These are phyloP conservation scores for Xylaria sp. DNA, from an alignment of 2,329 filamentous ascomycete species.

Conservation along the genomic window DNA sequence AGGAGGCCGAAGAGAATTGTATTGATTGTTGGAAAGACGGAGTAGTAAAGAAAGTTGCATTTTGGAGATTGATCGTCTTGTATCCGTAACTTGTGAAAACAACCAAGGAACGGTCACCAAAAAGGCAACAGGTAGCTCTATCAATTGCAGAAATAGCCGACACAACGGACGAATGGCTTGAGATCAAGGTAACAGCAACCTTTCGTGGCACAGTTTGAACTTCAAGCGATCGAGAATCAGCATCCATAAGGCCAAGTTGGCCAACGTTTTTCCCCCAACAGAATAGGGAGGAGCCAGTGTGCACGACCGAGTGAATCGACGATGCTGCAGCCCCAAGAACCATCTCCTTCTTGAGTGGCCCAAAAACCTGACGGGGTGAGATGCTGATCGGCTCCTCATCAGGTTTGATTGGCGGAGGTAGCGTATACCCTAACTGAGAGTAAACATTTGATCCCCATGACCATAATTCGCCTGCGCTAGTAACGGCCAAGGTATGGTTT, in stretches of 20 bases:
- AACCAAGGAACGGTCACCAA: conserved; percentile 89
- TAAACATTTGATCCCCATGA: conserved; percentile 92
- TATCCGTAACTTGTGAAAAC: conserved; percentile 97
- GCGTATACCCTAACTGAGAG: conserved; percentile 85
- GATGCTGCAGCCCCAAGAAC: conserved; percentile 89
- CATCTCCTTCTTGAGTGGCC: conserved; percentile 85
- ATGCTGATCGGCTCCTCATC: conserved; percentile 88
- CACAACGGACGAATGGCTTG: conserved; percentile 69
- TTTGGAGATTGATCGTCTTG: conserved; percentile 85
- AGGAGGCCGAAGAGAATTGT: conserved; percentile 71
- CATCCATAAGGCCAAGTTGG: conserved; percentile 92
- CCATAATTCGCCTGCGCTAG: conserved; percentile 88
- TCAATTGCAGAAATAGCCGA: conserved; percentile 88
- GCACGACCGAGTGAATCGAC: conserved; percentile 88
- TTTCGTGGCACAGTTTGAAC: conserved; percentile 84
- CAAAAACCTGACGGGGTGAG: conserved; percentile 88
- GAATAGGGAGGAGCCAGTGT: conserved; percentile 83
- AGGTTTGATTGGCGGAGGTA: conserved; percentile 72
- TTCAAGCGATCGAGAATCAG: conserved; percentile 90
- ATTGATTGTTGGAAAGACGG: conserved; percentile 67
- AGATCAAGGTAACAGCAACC: conserved; percentile 86
- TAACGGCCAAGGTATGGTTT: conserved; percentile 88
- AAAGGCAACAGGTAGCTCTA: conserved; percentile 83
- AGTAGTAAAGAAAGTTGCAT: conserved; percentile 76
- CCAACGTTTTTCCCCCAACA: conserved; percentile 97